Percentiles rank a stretch among this genome's conserved stretches.
phyloP scores from a whole-genome alignment of 768 basidiomycete species.

The Piloderma croceum region DNA sequence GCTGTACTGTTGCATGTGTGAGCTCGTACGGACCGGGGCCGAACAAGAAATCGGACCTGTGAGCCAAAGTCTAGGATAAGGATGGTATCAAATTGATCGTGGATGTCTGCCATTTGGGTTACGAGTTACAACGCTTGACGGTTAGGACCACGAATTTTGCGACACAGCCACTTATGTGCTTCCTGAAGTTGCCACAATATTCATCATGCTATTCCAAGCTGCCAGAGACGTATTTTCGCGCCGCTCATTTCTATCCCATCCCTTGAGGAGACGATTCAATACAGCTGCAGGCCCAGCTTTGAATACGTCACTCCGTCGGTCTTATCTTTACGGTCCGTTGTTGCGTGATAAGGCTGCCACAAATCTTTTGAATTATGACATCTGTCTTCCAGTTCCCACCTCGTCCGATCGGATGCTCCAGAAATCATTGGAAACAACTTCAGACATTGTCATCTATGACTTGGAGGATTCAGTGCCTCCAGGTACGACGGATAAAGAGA shows the following conservation, averaged over 20 bases:
- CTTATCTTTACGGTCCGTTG: slow-evolving; percentile 53
- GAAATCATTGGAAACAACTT: slow-evolving; percentile 57
- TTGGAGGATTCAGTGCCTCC: slow-evolving; percentile 84
- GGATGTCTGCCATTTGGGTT: slow-evolving; percentile 92
- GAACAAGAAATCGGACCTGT: slow-evolving; percentile 51
- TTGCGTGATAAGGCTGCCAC: neutral
- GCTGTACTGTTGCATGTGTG: slow-evolving; percentile 61
- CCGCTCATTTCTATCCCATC: too few relatives aligned
- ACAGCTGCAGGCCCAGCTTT: too few relatives aligned
- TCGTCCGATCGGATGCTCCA: slow-evolving; percentile 77
- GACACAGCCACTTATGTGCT: too few relatives aligned
- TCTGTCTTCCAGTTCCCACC: slow-evolving; percentile 53
- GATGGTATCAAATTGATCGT: slow-evolving; percentile 92
- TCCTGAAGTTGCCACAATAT: too few relatives aligned
- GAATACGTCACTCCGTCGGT: slow-evolving; percentile 44
- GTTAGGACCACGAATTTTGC: too few relatives aligned
- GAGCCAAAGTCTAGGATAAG: slow-evolving; percentile 97
- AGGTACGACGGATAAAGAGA: slow-evolving; percentile 46
- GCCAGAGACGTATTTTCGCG: too few relatives aligned
- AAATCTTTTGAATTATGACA: neutral
- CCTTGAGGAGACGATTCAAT: too few relatives aligned
- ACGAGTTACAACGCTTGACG: too few relatives aligned
- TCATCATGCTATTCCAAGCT: too few relatives aligned
- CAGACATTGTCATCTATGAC: slow-evolving; percentile 83
- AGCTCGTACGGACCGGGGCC: neutral